A percentile compares a stretch with the other conserved stretches of the same genome.
These are phyloP conservation scores for Cordyceps fumosorosea DNA, from an alignment of 2,329 filamentous ascomycete species.

Conservation along the genomic window DNA sequence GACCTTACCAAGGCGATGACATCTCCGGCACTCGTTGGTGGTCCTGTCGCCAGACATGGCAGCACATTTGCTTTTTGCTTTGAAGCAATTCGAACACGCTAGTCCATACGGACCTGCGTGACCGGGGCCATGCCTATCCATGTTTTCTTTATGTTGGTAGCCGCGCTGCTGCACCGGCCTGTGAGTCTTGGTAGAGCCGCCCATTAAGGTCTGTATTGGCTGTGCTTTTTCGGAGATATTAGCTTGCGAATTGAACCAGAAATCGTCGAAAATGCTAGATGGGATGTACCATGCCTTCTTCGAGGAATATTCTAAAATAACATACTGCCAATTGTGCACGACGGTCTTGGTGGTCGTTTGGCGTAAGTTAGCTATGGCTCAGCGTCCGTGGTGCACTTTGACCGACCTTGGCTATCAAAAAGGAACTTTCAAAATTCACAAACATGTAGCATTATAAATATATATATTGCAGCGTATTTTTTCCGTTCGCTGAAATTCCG, in stretches of 20 bases:
- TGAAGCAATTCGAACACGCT: constrained; percentile 5
- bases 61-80: constrained; percentile 5
- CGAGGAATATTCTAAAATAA: background rate
- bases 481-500: too few species aligned
- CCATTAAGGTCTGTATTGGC: background rate
- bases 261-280: too few species aligned
- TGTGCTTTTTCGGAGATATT: background rate
- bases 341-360: too few species aligned
- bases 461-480: too few species aligned
- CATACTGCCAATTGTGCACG: too few species aligned
- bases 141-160: background rate
- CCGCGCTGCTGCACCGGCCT: background rate
- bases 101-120: constrained; percentile 3
- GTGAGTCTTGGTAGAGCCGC: background rate
- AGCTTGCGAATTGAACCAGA: background rate
- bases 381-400: too few species aligned
- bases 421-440: too few species aligned
- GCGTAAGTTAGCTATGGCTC: too few species aligned
- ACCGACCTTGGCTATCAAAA: too few species aligned
- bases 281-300: too few species aligned
- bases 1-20: background rate
- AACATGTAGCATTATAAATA: too few species aligned
- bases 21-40: background rate
- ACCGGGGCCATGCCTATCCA: background rate
- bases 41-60: background rate